Percentiles rank a stretch among this genome's conserved stretches.
Evolutionary conservation across 805 yeast genomes (phyloP).

Genomic region (Hanseniaspora singularis): DNA sequence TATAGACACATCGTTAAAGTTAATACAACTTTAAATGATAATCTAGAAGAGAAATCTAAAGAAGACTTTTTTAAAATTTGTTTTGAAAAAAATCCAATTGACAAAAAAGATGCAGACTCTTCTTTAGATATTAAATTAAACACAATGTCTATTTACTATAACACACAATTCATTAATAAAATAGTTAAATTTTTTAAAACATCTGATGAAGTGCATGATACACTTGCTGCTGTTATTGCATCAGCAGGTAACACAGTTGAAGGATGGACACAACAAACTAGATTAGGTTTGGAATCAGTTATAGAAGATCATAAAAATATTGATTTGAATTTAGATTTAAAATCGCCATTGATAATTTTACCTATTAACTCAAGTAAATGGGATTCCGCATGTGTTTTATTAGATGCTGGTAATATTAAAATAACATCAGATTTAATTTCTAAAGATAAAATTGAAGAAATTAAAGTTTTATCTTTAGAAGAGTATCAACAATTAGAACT

Average conservation of each 20-base stretch:
- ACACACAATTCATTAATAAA: slow-evolving; percentile 69
- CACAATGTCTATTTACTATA: slow-evolving; percentile 83
- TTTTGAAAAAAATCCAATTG: slow-evolving; percentile 79
- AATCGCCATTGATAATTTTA: slow-evolving; percentile 80
- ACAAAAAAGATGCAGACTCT: slow-evolving; percentile 65
- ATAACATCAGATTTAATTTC: slow-evolving; percentile 71
- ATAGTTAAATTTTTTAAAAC: slow-evolving; percentile 70
- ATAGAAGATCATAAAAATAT: slow-evolving; percentile 88
- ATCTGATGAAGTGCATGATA: slow-evolving; percentile 72
- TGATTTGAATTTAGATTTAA: slow-evolving; percentile 74
- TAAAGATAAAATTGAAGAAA: slow-evolving; percentile 50
- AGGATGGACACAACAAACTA: slow-evolving; percentile 76
- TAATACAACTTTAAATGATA: slow-evolving; percentile 35
- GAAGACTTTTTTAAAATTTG: slow-evolving; percentile 72
- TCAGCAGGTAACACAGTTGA: slow-evolving; percentile 95
- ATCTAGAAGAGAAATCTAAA: slow-evolving; percentile 19
- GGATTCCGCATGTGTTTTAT: slow-evolving; percentile 76
- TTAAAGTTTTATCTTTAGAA: slow-evolving; percentile 48
- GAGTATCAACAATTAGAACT: slow-evolving; percentile 53
- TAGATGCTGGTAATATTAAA: slow-evolving; percentile 93
- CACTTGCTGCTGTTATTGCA: slow-evolving; percentile 77
- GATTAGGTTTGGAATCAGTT: slow-evolving; percentile 86
- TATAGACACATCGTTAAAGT: slow-evolving; percentile 83
- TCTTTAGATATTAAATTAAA: slow-evolving; percentile 57
- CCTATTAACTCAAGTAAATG: slow-evolving; percentile 72